Base-by-base conservation (phyloP, 2,329 filamentous ascomycete genomes). In the Beauveria varroae region DNA sequence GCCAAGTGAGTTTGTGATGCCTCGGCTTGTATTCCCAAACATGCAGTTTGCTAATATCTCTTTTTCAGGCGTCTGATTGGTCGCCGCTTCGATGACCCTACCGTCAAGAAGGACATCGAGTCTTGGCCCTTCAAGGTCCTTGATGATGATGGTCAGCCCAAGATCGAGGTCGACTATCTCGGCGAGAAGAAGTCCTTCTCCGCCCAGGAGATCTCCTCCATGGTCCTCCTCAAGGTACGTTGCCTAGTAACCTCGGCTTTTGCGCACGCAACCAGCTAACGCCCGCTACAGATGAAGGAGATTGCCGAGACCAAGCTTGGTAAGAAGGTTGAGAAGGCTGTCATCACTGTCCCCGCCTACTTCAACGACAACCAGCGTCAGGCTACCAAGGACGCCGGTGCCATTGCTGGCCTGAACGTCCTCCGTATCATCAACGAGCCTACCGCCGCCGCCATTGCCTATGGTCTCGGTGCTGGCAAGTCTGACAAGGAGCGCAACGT, bases 121-220 rank as follows among this genome's bases (percentile, higher is more conserved):
- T 95, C 92, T 68, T 99, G 95, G 93, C 95, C 95, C 71, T 99
- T 99, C 90, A 97, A 96, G 86, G 90, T 99, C 74, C 79, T 96
- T 70, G 91, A 97, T 76, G 88, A 92, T 72, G 87, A 86, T 70
- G 91, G 90, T 75, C 91, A 86, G 83, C 95, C 95, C 69, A 86
- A 91, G 78, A 92, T 99, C 70, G 82, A 97, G 85, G 95, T 99
- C 68, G 86, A 97, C 77, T 98, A 98, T 82, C 87, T 98, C 68
- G 89, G 88, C 71, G 91, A 96, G 86, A 91, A 82, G 76, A 97
- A 98, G 89, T 87, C 83, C 67, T 99, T 99, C 86, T 96, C 93
- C 57, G 91, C 95, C 65, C 93, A 99, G 83, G 95, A 99, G 81
- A 95, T 99, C 79, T 99, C 95, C 66, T 90, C 95, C 76, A 99